phyloP scores from a whole-genome alignment of 352 stramenopile species.

The Pilasporangium apinafurcum region DNA sequence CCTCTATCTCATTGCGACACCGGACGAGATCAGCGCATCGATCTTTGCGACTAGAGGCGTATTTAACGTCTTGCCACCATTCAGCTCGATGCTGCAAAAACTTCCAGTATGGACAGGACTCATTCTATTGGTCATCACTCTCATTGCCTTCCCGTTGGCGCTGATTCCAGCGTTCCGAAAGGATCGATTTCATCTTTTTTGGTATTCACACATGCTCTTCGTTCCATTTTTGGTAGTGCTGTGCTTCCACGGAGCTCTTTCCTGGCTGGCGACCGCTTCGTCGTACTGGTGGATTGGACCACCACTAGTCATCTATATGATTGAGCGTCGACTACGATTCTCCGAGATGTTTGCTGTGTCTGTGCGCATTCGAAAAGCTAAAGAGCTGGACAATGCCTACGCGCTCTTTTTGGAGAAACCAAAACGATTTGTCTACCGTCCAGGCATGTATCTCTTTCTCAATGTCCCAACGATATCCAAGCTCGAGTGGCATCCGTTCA shows the following conservation, averaged over 20 bases:
- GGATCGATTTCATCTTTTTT: constrained; percentile 76
- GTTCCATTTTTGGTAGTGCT: constrained; percentile 59
- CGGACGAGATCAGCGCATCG: constrained; percentile 45
- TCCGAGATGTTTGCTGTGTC: constrained; percentile 61
- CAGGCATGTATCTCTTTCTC: constrained; percentile 87
- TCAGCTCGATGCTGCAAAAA: constrained; percentile 53
- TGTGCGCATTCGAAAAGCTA: constrained; percentile 58
- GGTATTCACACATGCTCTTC: constrained; percentile 82
- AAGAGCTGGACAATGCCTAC: constrained; percentile 53
- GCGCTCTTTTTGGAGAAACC: constrained; percentile 77
- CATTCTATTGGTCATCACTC: constrained; percentile 56
- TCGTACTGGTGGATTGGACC: constrained; percentile 69
- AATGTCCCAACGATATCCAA: constrained; percentile 76
- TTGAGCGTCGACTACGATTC: constrained; percentile 65
- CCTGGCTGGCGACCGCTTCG: constrained; percentile 47
- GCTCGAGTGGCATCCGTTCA: constrained; percentile 90
- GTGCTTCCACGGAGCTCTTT: constrained; percentile 52
- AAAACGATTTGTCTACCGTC: constrained; percentile 57
- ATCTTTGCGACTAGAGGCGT: constrained; percentile 57
- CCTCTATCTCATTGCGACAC: constrained; percentile 58
- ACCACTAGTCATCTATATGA: constrained; percentile 60
- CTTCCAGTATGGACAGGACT: constrained; percentile 63
- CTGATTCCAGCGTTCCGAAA: constrained; percentile 69
- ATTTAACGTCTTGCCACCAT: constrained; percentile 35
- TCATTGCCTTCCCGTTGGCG: constrained; percentile 61